phyloP scores from a whole-genome alignment of 176 grass and related monocot genomes.

The Zea luxurians region DNA sequence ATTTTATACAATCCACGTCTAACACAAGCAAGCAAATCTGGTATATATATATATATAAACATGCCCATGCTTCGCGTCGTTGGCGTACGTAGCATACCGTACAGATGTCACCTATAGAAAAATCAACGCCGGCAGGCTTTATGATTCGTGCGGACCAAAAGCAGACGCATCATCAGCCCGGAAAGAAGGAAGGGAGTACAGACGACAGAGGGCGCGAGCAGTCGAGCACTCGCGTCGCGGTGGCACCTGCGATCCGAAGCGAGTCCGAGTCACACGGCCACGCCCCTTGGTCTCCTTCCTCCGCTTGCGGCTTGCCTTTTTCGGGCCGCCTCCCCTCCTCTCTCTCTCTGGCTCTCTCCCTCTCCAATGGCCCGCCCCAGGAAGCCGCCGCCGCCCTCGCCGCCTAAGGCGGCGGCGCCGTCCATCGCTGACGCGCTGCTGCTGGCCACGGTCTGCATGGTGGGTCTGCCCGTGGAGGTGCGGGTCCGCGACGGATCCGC shows the following conservation, averaged over 20 bases:
- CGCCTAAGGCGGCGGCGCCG: slow-evolving; percentile 24
- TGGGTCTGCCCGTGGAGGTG: slow-evolving; percentile 78
- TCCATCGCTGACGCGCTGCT: slow-evolving; percentile 54
- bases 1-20: no score
- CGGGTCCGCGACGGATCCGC: slow-evolving; percentile 94
- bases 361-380: slow-evolving; percentile 48
- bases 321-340: slow-evolving; percentile 11
- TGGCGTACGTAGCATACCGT: no score
- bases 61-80: not conserved
- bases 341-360: not conserved
- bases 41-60: not conserved
- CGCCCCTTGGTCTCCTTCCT: not conserved
- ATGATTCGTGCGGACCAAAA: slow-evolving; percentile 2
- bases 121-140: not conserved
- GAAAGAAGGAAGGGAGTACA: not conserved
- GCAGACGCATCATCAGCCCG: not conserved
- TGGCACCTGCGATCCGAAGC: slow-evolving; percentile 2
- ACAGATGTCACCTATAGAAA: no score
- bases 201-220: not conserved
- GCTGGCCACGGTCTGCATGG: slow-evolving; percentile 69
- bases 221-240: not conserved
- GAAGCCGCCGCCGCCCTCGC: slow-evolving; percentile 35
- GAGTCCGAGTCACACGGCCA: slow-evolving; percentile 20
- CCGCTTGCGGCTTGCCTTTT: slow-evolving; percentile 25
- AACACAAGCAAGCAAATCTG: not conserved